Base-by-base conservation (phyloP, 768 basidiomycete genomes). In the Chalciporus piperatus region DNA sequence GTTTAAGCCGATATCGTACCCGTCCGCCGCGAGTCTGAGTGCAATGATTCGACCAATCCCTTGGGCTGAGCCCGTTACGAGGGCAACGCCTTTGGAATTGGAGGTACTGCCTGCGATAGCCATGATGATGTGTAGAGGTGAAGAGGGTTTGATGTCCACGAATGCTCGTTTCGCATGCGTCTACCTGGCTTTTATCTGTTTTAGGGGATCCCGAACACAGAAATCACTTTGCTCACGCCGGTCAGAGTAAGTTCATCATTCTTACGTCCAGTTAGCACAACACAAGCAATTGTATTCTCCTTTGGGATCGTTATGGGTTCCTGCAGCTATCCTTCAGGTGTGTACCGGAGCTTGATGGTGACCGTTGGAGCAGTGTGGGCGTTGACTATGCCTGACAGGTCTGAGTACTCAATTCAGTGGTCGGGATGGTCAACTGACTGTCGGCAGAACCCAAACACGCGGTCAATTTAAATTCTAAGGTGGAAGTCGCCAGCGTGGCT, bases 31-130 rank as follows among this genome's bases (percentile, higher is more conserved):
- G 14, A 74, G 69, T 32, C 65, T 59, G 19, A 73, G 51, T 16
- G 73, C 70, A 17, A 73, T 72, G 14, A 46, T 45, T 3, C 63
- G 63, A 8, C 73, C 73, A 17, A 74, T 73, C 10, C 64, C 71
- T 20, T 51, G 63, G 12, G 59, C 66, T 0, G 68, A 59, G 27
- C 70, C 69, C 6, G 68, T 70, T 40, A 71, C 61, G 13, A 71
- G 41, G 14, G 68, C 69, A 30, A 63, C 56, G 3, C 68, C 67
- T 49, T 66, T 70, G 7, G 57, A 50, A 3, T n/a, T 38, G 10
- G 56, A 19, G n/a, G 17, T 16, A 37, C 1, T 37, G n/a, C 6
- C 35, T 37, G 4, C 6, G 33, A 14, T 16, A 37, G 14, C 16
- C 35, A 37, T 37, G 35, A n/a, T 6, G 16, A 3, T 37, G 16